phyloP scores from a whole-genome alignment of 306 rosid species.

The Astragalus glycyphyllos region DNA sequence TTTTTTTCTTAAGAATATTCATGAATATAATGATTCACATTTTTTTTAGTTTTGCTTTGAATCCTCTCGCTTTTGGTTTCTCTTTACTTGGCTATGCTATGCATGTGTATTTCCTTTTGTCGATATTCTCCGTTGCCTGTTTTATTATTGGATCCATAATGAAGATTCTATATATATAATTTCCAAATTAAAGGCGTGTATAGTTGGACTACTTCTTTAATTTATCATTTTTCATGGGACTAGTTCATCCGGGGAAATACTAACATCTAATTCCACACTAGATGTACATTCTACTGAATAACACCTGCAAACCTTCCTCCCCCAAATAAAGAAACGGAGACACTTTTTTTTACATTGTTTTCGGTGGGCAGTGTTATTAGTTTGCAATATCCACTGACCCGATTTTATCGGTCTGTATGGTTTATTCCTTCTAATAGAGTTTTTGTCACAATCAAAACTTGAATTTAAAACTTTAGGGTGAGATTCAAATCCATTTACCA shows the following conservation, averaged over 20 bases:
- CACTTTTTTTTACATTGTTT: too few relatives aligned
- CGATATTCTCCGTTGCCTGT: not conserved
- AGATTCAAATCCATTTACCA: too few relatives aligned
- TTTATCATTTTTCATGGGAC: not conserved
- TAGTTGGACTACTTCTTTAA: constrained; percentile 39
- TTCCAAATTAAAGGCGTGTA: not conserved
- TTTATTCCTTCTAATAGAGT: too few relatives aligned
- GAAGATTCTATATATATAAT: constrained; percentile 1
- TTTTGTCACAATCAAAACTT: too few relatives aligned
- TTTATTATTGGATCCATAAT: constrained; percentile 42
- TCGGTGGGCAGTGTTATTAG: too few relatives aligned
- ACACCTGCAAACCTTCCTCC: not conserved
- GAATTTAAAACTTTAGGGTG: too few relatives aligned
- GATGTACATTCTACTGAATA: not conserved
- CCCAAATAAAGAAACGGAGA: too few relatives aligned
- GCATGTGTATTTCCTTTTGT: constrained; percentile 27
- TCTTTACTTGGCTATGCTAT: not conserved
- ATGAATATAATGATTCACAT: constrained; percentile 7
- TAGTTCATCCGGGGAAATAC: not conserved
- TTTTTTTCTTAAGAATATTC: constrained; percentile 16
- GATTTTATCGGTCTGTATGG: too few relatives aligned
- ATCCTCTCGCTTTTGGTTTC: constrained; percentile 6
- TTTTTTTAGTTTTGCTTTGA: constrained; percentile 1
- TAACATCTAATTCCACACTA: not conserved
- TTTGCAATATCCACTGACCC: too few relatives aligned